Evolutionary conservation across 176 grass and related monocot species (phyloP).

Genomic region (Oryza coarctata): DNA sequence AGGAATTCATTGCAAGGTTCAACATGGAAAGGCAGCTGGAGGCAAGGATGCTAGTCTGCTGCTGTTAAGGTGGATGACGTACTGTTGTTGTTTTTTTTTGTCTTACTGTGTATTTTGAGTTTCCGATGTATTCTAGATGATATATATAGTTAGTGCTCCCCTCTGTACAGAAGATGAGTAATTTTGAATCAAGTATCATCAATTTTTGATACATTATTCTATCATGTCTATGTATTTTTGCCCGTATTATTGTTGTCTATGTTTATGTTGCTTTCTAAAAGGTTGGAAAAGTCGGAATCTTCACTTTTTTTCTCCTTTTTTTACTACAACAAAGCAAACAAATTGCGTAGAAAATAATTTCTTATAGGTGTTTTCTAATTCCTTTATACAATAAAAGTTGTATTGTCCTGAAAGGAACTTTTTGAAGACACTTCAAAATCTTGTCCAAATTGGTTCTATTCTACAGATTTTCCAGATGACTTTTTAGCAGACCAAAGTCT

Average conservation of each 20-base stretch:
- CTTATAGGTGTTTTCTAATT: too few relatives aligned
- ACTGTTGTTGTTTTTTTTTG: not conserved
- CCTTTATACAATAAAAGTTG: too few relatives aligned
- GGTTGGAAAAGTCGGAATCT: not conserved
- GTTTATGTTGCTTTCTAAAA: not conserved
- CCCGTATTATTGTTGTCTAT: not conserved
- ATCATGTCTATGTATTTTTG: not conserved
- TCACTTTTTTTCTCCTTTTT: not conserved
- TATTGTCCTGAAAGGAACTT: too few relatives aligned
- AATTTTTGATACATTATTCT: not conserved
- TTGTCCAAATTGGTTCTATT: not conserved
- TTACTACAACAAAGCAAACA: not conserved
- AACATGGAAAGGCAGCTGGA: slow-evolving; percentile 82
- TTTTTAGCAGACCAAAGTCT: too few relatives aligned
- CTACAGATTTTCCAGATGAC: not conserved
- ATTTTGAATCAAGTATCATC: not conserved
- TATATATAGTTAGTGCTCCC: not conserved
- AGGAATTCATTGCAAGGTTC: slow-evolving; percentile 79
- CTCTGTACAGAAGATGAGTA: not conserved
- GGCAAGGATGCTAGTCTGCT: slow-evolving; percentile 46
- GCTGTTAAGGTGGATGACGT: slow-evolving; percentile 4
- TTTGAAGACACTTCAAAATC: not conserved
- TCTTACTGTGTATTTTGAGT: not conserved
- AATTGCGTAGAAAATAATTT: not conserved
- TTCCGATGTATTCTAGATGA: not conserved